Evolutionary conservation across 2,329 filamentous ascomycete genomes (phyloP), one percentile per base, ranked within the genome.

Genomic region (Alternaria tenuissima): DNA sequence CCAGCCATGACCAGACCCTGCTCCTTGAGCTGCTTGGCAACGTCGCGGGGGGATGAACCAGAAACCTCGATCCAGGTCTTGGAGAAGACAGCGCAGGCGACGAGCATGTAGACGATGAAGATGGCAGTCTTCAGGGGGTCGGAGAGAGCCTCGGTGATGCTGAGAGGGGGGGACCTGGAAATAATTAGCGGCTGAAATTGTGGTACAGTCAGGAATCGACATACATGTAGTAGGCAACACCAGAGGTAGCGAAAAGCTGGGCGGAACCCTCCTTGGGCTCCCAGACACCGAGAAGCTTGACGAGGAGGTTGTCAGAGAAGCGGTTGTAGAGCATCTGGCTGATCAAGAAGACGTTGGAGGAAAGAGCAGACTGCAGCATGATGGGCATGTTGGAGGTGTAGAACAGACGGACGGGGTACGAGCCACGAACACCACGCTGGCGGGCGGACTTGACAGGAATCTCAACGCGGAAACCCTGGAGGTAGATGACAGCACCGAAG

Each of bases 311-410:
- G 85, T 99, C 95, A 47, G 93, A 95, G 87, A 99, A 98, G 81
- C 94, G 94, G 65, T 92, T 96, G 89, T 96, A 98, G 70, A 99
- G 89, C 94, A 98, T 98, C 87, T 99, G 95, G 80, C 91, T 95
- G 84, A 99, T 93, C 68, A 99, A 86, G 89, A 99, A 99, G 83
- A 99, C 89, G 87, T 99, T 99, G 87, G 94, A 97, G 70, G 93
- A 97, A 71, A 99, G 89, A 72, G 95, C 95, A 48, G 94, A 98
- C 86, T 99, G 96, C 81, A 99, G 88, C 95, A 99, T 99, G 84
- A 99, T 99, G 79, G 95, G 95, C 96, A 99, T 99, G 91, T 99
- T 99, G 81, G 94, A 97, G 79, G 95, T 99, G 86, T 99, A 99
- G 89, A 99, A 99, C 62, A 99, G 92, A 78, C 96, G 94, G 81